Evolutionary conservation across 176 grass and related monocot genomes (phyloP), one percentile per base, ranked within the genome.

Genomic region (Oryza brachyantha): DNA sequence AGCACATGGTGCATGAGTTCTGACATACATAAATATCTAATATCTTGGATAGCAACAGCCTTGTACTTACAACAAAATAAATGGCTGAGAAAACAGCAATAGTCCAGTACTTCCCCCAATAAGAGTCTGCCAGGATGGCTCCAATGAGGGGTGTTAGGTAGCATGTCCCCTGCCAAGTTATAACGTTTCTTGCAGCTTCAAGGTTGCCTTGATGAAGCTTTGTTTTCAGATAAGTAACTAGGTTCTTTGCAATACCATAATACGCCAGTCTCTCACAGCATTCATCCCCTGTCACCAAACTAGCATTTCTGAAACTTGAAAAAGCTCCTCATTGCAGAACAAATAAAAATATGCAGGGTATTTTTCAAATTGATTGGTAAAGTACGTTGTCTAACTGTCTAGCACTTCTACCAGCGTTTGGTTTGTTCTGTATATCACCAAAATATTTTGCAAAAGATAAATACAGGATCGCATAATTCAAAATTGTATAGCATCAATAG

Each of bases 91-190:
- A 98, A 74, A 83, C 81, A 58, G 78, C 80, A 78, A 98, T 94
- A 34, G 95, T 94, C 84, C 77, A 75, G 77, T 90, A 94, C 54
- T 87, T 93, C 19, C 95, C 95, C 89, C 89, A 97, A 10, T 81
- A 88, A 31, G 92, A 92, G 73, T 97, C 95, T 66, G 95, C 95
- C 65, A 97, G 77, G 63, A 97, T 72, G 19, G 92, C 95, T 60
- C 95, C 92, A 70, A 97, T 67, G 58, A 97, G 87, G 67, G 95
- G 61, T 36, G 89, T 97, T 29, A 97, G 85, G 67, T 97, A 97
- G 86, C 95, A 97, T 79, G 95, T 97, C 64, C 91, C 95, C 78
- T 86, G 83, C 95, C 95, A 94, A 76, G 87, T 97, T 22, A 74
- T 92, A 66, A 97, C 88, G 85, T 80, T 86, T 88, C 91, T 88